Evolutionary conservation across 2,329 filamentous ascomycete genomes (phyloP).

Genomic region (Magnaporthiopsis poae): DNA sequence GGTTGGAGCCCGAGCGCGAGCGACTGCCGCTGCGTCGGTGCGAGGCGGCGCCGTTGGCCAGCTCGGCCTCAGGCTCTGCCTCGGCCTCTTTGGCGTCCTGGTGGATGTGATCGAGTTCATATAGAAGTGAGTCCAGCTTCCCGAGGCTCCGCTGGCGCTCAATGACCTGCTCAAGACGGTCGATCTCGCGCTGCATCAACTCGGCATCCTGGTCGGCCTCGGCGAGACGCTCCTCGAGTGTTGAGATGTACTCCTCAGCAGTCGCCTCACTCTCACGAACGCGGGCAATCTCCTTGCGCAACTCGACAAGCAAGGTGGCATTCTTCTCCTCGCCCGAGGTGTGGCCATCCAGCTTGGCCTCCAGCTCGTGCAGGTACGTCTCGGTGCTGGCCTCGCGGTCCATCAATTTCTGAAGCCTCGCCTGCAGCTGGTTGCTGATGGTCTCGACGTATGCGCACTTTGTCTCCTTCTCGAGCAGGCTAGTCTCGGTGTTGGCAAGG

Average conservation of each 20-base stretch:
- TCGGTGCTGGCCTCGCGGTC: slow-evolving; percentile 89
- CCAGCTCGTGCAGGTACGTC: slow-evolving; percentile 82
- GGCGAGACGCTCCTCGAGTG: slow-evolving; percentile 84
- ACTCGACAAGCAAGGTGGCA: slow-evolving; percentile 69
- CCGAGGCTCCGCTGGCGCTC: slow-evolving; percentile 91
- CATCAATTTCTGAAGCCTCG: slow-evolving; percentile 81
- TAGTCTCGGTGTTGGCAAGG: slow-evolving; percentile 75
- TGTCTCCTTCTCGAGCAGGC: slow-evolving; percentile 81
- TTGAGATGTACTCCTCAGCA: slow-evolving; percentile 94
- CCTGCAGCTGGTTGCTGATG: slow-evolving; percentile 78
- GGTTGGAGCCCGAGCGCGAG: slow-evolving; percentile 26
- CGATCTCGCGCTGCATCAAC: slow-evolving; percentile 92
- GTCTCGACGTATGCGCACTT: slow-evolving; percentile 89
- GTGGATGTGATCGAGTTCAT: slow-evolving; percentile 76
- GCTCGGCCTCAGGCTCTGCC: slow-evolving; percentile 25
- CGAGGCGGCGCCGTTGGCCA: slow-evolving; percentile 19
- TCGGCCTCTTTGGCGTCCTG: slow-evolving; percentile 46
- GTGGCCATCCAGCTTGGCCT: slow-evolving; percentile 80
- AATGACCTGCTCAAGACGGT: slow-evolving; percentile 85
- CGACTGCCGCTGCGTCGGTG: slow-evolving; percentile 26
- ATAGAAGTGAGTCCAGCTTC: slow-evolving; percentile 82
- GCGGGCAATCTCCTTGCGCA: slow-evolving; percentile 83
- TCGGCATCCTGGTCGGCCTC: slow-evolving; percentile 94
- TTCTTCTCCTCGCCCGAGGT: slow-evolving; percentile 90
- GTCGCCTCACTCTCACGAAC: slow-evolving; percentile 81